These are phyloP conservation scores for Chenopodium album DNA, from an alignment of 148 eudicot species.

Conservation along the genomic window DNA sequence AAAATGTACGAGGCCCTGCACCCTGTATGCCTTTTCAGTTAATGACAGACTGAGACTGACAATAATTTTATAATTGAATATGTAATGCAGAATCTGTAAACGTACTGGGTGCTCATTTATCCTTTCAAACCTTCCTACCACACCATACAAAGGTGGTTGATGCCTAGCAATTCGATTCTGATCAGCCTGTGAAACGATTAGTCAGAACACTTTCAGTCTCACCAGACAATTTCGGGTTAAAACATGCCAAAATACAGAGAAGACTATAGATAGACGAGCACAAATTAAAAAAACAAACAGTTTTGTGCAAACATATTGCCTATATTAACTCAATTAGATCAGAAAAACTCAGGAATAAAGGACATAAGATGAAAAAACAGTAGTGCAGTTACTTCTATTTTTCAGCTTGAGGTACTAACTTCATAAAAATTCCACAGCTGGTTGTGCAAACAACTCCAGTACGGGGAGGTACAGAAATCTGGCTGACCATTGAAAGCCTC, in stretches of 20 bases:
- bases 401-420: conserved; percentile 42
- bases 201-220: neutral
- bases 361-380: neutral
- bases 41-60: neutral
- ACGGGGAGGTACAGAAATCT: conserved; percentile 80
- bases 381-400: neutral
- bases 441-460: conserved; percentile 90
- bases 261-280: neutral
- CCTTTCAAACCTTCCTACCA: conserved; percentile 75
- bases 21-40: conserved; percentile 46
- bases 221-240: neutral
- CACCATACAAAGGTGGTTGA: conserved; percentile 78
- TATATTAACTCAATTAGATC: neutral
- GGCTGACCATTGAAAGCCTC: conserved; percentile 92
- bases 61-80: neutral
- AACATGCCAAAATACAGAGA: too few species aligned
- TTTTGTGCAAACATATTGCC: neutral
- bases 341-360: too few species aligned
- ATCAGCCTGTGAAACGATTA: conserved; percentile 57
- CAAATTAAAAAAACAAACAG: neutral
- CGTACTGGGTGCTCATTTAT: conserved; percentile 97
- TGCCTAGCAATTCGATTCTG: conserved; percentile 69
- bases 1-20: conserved; percentile 83
- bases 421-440: conserved; percentile 94
- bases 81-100: conserved; percentile 12